These are phyloP conservation scores for Actinidia polygama DNA, from an alignment of 179 eudicot species.

Conservation along the genomic window DNA sequence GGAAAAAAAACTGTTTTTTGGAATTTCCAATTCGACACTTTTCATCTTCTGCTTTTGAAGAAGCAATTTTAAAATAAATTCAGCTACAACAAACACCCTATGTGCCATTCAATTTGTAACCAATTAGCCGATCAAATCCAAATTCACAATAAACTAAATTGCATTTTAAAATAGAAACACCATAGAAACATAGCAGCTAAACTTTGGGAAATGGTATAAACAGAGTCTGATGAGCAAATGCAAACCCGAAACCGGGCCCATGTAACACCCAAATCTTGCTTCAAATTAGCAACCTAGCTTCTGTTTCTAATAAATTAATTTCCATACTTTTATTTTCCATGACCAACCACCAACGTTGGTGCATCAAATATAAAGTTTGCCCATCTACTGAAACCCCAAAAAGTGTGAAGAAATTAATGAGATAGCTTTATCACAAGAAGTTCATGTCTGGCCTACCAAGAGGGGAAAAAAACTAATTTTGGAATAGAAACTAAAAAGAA, in stretches of 20 bases:
- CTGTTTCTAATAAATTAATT: not conserved
- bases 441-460: not conserved
- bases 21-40: no score
- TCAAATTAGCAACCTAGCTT: not conserved
- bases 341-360: not conserved
- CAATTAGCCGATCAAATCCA: not conserved
- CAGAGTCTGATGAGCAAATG: not conserved
- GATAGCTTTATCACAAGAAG: no score
- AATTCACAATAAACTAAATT: not conserved
- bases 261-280: not conserved
- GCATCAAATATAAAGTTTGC: not conserved
- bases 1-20: no score
- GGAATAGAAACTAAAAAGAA: not conserved
- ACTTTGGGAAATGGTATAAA: not conserved
- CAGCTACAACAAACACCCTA: no score
- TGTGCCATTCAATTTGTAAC: not conserved
- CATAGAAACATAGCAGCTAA: not conserved
- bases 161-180: not conserved
- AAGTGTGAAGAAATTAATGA: no score
- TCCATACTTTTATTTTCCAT: not conserved
- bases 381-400: no score
- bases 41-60: no score
- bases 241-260: not conserved
- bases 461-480: not conserved
- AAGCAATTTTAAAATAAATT: not conserved